Base-by-base conservation (phyloP, 176 grass and related monocot genomes). In the Secale cereale region DNA sequence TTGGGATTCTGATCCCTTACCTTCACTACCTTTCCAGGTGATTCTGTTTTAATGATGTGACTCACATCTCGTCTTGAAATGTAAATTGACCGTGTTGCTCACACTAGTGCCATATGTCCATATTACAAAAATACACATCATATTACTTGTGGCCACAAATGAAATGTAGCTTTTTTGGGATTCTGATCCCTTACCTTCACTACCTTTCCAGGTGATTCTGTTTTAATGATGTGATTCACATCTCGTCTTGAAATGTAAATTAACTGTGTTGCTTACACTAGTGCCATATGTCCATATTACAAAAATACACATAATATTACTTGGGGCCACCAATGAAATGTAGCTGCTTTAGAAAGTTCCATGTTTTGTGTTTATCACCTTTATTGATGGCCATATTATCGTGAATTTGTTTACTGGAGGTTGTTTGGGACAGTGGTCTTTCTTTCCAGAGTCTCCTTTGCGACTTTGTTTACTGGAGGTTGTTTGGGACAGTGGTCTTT, bases 1-100 rank as follows among this genome's bases (percentile, higher is more conserved):
- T 77, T 98, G 88, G 90, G 91, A 93, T 79, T 61, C 71, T n/a
- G 93, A 90, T 62, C 85, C 91, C 81, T 85, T 95, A 37, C 97
- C 97, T 28, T 99, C 97, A 26, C 89, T 89, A 77, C 93, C 97
- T 22, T 99, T 99, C 89, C 97, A 90, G 93, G 97, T 99, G 46
- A 92, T 93, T 82, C n/a, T 26, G 84, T 74, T 78, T 86, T 74
- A 33, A 69, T 54, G 22, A 78, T 76, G 52, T 86, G 45, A 19
- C 80, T 79, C 43, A 57, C 70, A 73, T 83, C 33, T 23, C n/a
- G 46, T 87, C 32, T 64, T 59, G 14, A 75, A 66, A 16, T 78
- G 35, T 30, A 79, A 64, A 48, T 11, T n/a, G n/a, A n/a, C n/a
- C n/a, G n/a, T n/a, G n/a, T n/a, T n/a, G n/a, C n/a, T n/a, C n/a